A percentile compares a stretch with the other conserved stretches of the same genome.
These are phyloP conservation scores for Davidsoniella eucalypti DNA, from an alignment of 2,329 filamentous ascomycete species.

Conservation along the genomic window DNA sequence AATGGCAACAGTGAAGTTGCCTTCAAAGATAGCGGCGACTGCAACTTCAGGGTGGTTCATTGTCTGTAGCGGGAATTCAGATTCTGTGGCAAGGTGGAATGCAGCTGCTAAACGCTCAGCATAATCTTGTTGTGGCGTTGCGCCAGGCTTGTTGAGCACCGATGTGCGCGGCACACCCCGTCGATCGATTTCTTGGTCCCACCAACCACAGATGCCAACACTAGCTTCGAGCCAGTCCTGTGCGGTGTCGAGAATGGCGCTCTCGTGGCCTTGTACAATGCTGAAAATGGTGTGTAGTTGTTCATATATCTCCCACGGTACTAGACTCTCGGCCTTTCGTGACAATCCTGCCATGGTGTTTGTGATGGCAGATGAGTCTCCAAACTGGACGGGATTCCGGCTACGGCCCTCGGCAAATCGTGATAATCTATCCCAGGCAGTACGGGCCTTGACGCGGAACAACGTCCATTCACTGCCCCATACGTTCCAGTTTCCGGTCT, in stretches of 20 bases:
- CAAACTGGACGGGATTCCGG: conserved; percentile 6
- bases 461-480: conserved; percentile 67
- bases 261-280: conserved; percentile 58
- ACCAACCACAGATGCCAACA: conserved; percentile 73
- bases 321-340: conserved; percentile 65
- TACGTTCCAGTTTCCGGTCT: conserved; percentile 63
- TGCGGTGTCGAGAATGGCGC: conserved; percentile 58
- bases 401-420: conserved; percentile 57
- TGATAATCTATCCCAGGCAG: conserved; percentile 53
- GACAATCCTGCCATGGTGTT: conserved; percentile 45
- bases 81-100: conserved; percentile 50
- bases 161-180: conserved; percentile 26
- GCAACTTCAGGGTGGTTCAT: conserved; percentile 64
- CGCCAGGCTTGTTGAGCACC: conserved; percentile 6
- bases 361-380: conserved; percentile 21
- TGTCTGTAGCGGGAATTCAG: conserved; percentile 62
- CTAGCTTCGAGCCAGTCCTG: conserved; percentile 90
- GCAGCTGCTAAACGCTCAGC: conserved; percentile 54
- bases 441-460: conserved; percentile 60
- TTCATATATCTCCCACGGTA: conserved; percentile 84
- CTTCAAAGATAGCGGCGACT: conserved; percentile 67
- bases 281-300: conserved; percentile 67
- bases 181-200: conserved; percentile 76
- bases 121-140: conserved; percentile 39
- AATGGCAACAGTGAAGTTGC: conserved; percentile 61